Percentiles rank a stretch among this genome's conserved stretches.
These are phyloP conservation scores for Gracilariopsis chorda DNA, from an alignment of 23 red algal genomes.

Conservation along the genomic window DNA sequence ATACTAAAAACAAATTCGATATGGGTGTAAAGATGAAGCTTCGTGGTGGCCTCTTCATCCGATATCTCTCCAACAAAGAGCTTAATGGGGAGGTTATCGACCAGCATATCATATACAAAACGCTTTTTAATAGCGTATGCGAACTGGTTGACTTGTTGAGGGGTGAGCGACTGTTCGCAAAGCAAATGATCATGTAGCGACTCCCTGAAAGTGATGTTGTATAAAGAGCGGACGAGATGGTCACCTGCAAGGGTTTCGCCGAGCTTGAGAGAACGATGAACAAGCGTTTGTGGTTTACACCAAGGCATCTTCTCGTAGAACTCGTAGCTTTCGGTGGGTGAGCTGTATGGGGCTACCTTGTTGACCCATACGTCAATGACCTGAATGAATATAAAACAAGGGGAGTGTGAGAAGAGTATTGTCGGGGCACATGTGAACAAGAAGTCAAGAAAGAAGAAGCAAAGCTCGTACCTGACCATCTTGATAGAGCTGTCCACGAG, in stretches of 20 bases:
- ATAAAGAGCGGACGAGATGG: slow-evolving; percentile 46
- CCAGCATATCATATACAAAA: slow-evolving; percentile 59
- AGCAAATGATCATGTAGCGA: neutral
- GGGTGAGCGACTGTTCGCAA: slow-evolving; percentile 43
- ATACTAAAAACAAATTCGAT: slow-evolving; percentile 40
- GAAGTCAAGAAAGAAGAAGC: no score
- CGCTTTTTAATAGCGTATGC: slow-evolving; percentile 39
- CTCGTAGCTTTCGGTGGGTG: slow-evolving; percentile 60
- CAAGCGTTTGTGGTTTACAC: slow-evolving; percentile 38
- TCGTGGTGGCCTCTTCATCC: slow-evolving; percentile 21
- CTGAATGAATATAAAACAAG: no score
- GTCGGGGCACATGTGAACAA: no score
- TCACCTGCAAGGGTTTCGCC: slow-evolving; percentile 67
- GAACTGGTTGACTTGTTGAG: slow-evolving; percentile 21
- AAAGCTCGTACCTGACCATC: neutral
- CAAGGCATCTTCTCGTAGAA: slow-evolving; percentile 59
- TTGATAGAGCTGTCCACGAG: neutral
- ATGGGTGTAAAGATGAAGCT: slow-evolving; percentile 49
- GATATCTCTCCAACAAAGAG: slow-evolving; percentile 58
- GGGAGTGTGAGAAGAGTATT: no score
- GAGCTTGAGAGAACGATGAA: slow-evolving; percentile 49
- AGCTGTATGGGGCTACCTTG: slow-evolving; percentile 67
- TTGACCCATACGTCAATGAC: slow-evolving; percentile 54
- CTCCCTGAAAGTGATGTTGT: slow-evolving; percentile 24
- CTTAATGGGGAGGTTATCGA: slow-evolving; percentile 62